Conservation (phyloP, 805 yeast genomes). For the Candida easanensis region DNA sequence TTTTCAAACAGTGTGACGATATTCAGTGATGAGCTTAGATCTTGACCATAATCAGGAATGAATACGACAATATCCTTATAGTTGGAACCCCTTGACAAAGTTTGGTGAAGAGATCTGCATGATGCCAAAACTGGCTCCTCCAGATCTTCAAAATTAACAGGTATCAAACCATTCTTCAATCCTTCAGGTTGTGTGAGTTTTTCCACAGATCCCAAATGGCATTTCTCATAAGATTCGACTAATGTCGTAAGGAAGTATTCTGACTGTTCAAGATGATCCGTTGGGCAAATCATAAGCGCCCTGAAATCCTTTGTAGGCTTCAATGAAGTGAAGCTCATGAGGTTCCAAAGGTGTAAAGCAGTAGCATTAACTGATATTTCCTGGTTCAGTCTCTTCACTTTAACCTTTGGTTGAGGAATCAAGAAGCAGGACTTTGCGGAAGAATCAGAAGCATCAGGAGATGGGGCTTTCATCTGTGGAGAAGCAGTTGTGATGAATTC, state of each 20-base stretch:
- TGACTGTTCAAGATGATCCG: conserved; percentile 30
- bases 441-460: neutral
- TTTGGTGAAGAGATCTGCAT: conserved; percentile 3
- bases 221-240: conserved; percentile 42
- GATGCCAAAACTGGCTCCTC: conserved; percentile 2
- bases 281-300: conserved; percentile 42
- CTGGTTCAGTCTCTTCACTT: conserved; percentile 35
- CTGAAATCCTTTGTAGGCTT: conserved; percentile 49
- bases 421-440: conserved; percentile 28
- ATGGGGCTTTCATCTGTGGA: conserved; percentile 1
- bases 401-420: conserved; percentile 35
- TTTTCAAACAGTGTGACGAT: conserved; percentile 45
- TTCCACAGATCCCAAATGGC: conserved; percentile 43
- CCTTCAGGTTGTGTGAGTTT: conserved; percentile 22
- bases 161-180: conserved; percentile 12
- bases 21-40: conserved; percentile 42
- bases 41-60: conserved; percentile 18
- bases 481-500: conserved; percentile 7
- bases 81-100: conserved; percentile 2
- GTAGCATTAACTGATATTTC: conserved; percentile 44
- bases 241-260: conserved; percentile 39
- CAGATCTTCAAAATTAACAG: conserved; percentile 3
- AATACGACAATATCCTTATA: conserved; percentile 19
- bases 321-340: conserved; percentile 54
- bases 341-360: conserved; percentile 53